phyloP scores from a whole-genome alignment of 805 yeast genomes.

The Candida sithepensis region DNA sequence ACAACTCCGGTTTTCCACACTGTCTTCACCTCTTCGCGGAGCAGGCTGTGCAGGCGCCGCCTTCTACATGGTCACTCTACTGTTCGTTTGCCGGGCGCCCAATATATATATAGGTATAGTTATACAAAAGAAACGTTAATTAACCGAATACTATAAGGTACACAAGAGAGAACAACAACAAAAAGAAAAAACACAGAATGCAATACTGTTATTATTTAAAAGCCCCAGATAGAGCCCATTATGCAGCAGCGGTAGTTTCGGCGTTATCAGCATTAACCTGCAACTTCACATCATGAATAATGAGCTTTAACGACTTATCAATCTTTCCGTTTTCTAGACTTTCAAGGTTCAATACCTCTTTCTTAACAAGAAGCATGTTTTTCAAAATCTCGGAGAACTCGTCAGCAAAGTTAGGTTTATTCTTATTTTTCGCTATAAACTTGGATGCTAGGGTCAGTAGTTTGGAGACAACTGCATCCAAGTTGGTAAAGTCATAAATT shows the following conservation, averaged over 20 bases:
- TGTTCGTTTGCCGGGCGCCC: neutral
- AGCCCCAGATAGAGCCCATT: too few species aligned
- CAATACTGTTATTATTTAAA: too few species aligned
- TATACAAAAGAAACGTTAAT: neutral
- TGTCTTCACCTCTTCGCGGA: too few species aligned
- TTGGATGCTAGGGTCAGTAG: slow-evolving; percentile 26
- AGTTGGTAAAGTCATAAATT: slow-evolving; percentile 26
- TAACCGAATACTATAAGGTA: neutral
- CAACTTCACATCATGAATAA: slow-evolving; percentile 16
- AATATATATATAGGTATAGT: neutral
- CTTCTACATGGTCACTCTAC: too few species aligned
- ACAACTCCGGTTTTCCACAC: too few species aligned
- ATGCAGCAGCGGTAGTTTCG: neutral
- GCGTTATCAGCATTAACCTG: neutral
- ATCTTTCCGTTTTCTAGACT: slow-evolving; percentile 22
- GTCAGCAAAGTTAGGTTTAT: slow-evolving; percentile 26
- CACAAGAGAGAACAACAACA: neutral
- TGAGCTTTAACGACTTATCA: slow-evolving; percentile 21
- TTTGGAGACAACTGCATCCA: slow-evolving; percentile 24
- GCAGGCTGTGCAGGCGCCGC: too few species aligned
- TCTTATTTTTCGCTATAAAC: slow-evolving; percentile 20
- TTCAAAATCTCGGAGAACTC: slow-evolving; percentile 32
- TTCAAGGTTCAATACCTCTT: slow-evolving; percentile 21
- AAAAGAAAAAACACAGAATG: too few species aligned
- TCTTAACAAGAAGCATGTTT: slow-evolving; percentile 31